Percentiles rank a stretch among this genome's conserved stretches.
Conservation (phyloP, 768 basidiomycete species). For the Gyrodon lividus region DNA sequence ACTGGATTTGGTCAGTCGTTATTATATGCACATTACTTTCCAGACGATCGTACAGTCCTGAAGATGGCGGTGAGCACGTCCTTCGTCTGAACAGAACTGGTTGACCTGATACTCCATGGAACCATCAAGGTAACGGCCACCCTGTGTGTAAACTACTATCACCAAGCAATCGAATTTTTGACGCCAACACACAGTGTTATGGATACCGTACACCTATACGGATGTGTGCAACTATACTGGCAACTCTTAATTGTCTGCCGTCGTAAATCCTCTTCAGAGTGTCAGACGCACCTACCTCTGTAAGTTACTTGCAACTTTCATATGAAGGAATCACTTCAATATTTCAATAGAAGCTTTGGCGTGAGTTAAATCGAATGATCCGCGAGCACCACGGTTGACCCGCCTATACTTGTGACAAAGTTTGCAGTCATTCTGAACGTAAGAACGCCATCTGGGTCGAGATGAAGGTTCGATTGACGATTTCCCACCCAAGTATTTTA, state of each 20-base stretch:
- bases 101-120: neutral
- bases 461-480: neutral
- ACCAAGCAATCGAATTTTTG: neutral
- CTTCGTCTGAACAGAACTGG: neutral
- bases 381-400: too few relatives aligned
- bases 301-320: neutral
- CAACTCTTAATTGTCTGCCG: neutral
- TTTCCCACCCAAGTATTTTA: conserved; percentile 1
- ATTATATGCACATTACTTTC: conserved; percentile 7
- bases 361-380: neutral
- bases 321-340: neutral
- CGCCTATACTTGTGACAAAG: too few relatives aligned
- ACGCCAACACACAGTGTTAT: neutral
- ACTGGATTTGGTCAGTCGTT: conserved; percentile 4
- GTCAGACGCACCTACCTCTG: neutral
- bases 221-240: conserved; percentile 6
- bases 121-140: neutral
- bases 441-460: neutral
- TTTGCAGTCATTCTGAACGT: too few relatives aligned
- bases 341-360: neutral
- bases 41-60: neutral
- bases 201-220: conserved; percentile 7
- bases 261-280: neutral
- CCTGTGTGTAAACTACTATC: neutral
- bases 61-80: conserved; percentile 3